Base-by-base conservation (phyloP, 306 rosid genomes). In the Cucumis melo region DNA sequence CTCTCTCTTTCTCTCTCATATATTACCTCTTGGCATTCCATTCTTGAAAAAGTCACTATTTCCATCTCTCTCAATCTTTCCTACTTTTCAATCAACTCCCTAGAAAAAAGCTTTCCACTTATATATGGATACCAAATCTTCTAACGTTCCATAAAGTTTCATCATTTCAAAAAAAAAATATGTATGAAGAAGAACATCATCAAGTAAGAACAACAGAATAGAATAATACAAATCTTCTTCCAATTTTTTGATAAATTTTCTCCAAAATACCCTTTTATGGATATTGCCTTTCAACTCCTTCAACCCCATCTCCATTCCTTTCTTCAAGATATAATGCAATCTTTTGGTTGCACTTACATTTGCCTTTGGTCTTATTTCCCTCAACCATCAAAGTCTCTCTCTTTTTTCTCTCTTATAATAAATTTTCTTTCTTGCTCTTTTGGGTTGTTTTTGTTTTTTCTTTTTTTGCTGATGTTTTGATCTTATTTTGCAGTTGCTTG, bases 321-420 rank as follows among this genome's bases (percentile, higher is more conserved):
- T 57, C 82, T 93, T 11, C 85, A 75, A 23, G 27, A 81, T 46
- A 17, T 88, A 44, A 57, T 81, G 85, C 90, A 86, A 0, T 84
- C 91, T 56, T 66, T 81, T 34, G 89, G 90, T 70, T 88, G 89
- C 90, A 79, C 85, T 38, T 90, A 93, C 91, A 82, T 91, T 82
- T 91, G 96, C 61, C 74, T 93, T 2, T 93, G 98, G 93, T 74
- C 88, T 21, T 82, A 74, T 78, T 77, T 77, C 72, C 84, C 89
- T 60, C 81, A 75, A 32, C 81, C 83, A 42, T 36, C 88, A 50
- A 93, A 88, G 98, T 93, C 87, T 36, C 23, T 59, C 1, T 23
- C 61, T 53, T 53, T 0, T 65, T 8, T 64, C 48, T 64, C 14
- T 11, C 59, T 65, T 20, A 58, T 8, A 32, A 5, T 32, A 32